Percentiles rank a stretch among this genome's conserved stretches.
Conservation (phyloP, 331 rosid species). For the Spiraea crenata region DNA sequence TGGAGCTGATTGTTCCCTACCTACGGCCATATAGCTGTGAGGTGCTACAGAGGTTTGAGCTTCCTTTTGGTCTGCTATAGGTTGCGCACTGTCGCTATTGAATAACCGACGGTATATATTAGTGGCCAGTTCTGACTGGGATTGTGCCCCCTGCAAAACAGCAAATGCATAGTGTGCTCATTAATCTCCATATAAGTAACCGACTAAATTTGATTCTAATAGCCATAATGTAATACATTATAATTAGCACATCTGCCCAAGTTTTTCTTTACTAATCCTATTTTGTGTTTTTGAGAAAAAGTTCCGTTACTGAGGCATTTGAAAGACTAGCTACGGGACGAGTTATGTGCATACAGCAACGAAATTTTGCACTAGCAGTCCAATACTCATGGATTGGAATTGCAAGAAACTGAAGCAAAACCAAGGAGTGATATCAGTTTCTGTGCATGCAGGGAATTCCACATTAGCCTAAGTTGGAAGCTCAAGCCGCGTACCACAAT, state of each 20-base stretch:
- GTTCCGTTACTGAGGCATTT: too few relatives aligned
- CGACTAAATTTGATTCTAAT: background rate
- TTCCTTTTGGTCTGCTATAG: conserved; percentile 61
- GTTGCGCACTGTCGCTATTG: conserved; percentile 42
- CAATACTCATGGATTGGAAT: background rate
- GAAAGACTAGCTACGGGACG: too few relatives aligned
- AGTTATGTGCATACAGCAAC: background rate
- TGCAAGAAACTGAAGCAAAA: background rate
- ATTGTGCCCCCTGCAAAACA: conserved; percentile 70
- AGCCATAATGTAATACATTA: background rate
- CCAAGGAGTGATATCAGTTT: background rate
- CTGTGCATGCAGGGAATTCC: background rate
- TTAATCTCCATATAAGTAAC: background rate
- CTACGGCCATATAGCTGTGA: conserved; percentile 44
- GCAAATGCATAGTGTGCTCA: conserved; percentile 17
- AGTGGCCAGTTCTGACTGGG: conserved; percentile 63
- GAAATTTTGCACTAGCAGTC: background rate
- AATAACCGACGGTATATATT: conserved; percentile 53
- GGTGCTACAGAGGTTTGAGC: conserved; percentile 56
- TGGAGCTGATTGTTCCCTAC: conserved; percentile 77
- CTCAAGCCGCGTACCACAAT: background rate
- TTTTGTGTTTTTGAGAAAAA: too few relatives aligned
- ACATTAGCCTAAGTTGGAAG: background rate
- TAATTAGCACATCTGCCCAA: background rate
- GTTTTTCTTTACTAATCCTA: background rate